Evolutionary conservation across 306 rosid species (phyloP).

Genomic region (Quercus bicolor): DNA sequence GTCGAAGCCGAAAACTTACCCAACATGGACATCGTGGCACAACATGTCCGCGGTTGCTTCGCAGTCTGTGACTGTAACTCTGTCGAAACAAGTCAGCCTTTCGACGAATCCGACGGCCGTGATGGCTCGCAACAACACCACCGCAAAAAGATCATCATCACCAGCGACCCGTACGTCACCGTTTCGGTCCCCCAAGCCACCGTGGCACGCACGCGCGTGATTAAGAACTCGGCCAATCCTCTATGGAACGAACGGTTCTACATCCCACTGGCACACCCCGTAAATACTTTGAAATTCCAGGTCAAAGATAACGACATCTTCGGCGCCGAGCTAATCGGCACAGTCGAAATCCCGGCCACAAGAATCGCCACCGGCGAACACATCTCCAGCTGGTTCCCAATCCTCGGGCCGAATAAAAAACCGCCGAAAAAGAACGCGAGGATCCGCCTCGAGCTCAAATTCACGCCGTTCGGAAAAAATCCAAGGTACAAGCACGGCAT

Average conservation of each 20-base stretch:
- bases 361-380: constrained; percentile 33
- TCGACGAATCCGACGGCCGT: constrained; percentile 12
- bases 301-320: constrained; percentile 77
- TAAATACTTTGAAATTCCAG: constrained; percentile 50
- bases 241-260: constrained; percentile 58
- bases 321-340: constrained; percentile 68
- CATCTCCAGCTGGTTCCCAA: constrained; percentile 53
- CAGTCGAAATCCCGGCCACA: constrained; percentile 51
- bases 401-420: constrained; percentile 31
- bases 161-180: constrained; percentile 85
- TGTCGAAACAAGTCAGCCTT: background rate
- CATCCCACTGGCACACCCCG: constrained; percentile 77
- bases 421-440: constrained; percentile 51
- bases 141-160: constrained; percentile 25
- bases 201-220: constrained; percentile 89
- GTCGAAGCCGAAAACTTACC: constrained; percentile 60
- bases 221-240: constrained; percentile 62
- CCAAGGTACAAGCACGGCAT: constrained; percentile 49
- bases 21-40: constrained; percentile 79
- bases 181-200: constrained; percentile 81
- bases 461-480: constrained; percentile 46
- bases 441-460: constrained; percentile 53
- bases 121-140: constrained; percentile 29
- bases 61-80: constrained; percentile 79
- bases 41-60: constrained; percentile 73